Conservation (phyloP, 306 rosid species). For the Trichosanthes cucumerina region DNA sequence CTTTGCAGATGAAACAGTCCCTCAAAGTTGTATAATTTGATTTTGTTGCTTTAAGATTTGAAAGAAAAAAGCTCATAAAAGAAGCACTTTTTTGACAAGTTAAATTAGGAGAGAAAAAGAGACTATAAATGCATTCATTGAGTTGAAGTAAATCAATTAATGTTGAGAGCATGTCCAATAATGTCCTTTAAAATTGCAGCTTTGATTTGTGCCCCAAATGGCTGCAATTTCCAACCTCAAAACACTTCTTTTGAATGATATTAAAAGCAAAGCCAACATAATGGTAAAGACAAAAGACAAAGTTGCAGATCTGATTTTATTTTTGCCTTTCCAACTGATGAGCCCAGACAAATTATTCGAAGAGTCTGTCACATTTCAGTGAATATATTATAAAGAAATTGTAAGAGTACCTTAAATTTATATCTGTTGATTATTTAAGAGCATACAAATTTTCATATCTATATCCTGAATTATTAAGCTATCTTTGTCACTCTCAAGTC, state of each 20-base stretch:
- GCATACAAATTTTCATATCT: too few relatives aligned
- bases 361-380: too few relatives aligned
- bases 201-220: constrained; percentile 25
- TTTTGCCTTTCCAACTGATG: constrained; percentile 26
- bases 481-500: constrained; percentile 38
- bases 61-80: background rate
- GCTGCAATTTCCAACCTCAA: constrained; percentile 10
- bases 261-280: background rate
- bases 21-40: background rate
- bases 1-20: background rate
- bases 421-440: too few relatives aligned
- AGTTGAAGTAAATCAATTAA: constrained; percentile 23
- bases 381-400: too few relatives aligned
- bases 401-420: too few relatives aligned
- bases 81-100: background rate
- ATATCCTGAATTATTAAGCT: background rate
- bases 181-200: constrained; percentile 24
- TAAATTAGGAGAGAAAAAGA: constrained; percentile 16
- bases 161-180: constrained; percentile 25
- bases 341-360: constrained; percentile 10
- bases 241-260: background rate
- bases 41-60: background rate
- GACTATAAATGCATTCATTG: constrained; percentile 11
- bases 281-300: background rate
- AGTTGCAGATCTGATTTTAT: background rate